Conservation (phyloP, 164 flowering plant genomes). For the Liquidambar formosana region DNA sequence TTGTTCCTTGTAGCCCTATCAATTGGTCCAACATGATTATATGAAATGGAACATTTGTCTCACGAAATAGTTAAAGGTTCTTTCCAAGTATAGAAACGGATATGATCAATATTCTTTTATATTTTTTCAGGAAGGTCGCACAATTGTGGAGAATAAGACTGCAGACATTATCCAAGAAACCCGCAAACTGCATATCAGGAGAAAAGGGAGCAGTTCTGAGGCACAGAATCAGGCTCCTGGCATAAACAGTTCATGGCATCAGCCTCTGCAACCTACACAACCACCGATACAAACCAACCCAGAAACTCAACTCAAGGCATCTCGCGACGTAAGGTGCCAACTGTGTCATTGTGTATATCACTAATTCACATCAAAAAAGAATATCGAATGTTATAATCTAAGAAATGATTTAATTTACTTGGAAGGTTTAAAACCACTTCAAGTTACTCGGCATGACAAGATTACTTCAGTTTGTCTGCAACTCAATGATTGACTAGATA, state of each 20-base stretch:
- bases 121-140: constrained; percentile 69
- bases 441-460: background rate
- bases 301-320: constrained; percentile 95
- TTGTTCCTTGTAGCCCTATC: too few relatives aligned
- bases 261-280: constrained; percentile 23
- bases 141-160: constrained; percentile 76
- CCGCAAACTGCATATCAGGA: constrained; percentile 69
- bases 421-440: background rate
- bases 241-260: constrained; percentile 32
- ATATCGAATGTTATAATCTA: background rate
- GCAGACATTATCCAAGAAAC: constrained; percentile 87
- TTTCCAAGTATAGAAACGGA: background rate
- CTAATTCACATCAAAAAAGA: constrained; percentile 18
- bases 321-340: constrained; percentile 99
- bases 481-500: background rate
- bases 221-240: constrained; percentile 30
- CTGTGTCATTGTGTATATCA: constrained; percentile 39
- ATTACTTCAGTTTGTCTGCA: background rate
- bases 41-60: too few relatives aligned
- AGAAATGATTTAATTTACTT: background rate
- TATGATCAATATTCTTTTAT: background rate
- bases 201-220: constrained; percentile 47
- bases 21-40: too few relatives aligned
- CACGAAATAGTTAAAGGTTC: background rate
- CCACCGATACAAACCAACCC: constrained; percentile 48